phyloP scores from a whole-genome alignment of 345 rosid species.

The Camelina neglecta region DNA sequence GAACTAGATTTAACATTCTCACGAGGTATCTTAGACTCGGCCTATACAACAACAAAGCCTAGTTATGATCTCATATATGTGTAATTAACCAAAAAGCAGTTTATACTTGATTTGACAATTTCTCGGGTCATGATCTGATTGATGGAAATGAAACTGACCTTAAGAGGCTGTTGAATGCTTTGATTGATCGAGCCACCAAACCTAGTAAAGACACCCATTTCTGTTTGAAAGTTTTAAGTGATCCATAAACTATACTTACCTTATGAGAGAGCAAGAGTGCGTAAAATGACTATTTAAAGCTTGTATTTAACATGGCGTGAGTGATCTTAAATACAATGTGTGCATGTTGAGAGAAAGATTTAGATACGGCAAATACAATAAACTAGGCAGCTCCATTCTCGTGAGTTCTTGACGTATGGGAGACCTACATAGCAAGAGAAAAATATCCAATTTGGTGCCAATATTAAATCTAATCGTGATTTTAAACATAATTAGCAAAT shows the following conservation, averaged over 20 bases:
- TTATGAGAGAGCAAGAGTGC: background rate
- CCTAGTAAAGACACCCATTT: background rate
- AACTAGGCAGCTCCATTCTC: background rate
- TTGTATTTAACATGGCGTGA: background rate
- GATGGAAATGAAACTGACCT: background rate
- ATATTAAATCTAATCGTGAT: background rate
- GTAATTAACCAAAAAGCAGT: too few species aligned
- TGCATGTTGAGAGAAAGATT: background rate
- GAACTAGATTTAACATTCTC: constrained; percentile 15
- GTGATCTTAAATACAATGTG: background rate
- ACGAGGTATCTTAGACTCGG: background rate
- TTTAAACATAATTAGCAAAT: too few species aligned
- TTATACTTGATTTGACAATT: background rate
- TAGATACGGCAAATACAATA: background rate
- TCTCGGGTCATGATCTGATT: background rate
- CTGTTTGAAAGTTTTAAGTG: background rate
- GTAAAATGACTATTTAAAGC: background rate
- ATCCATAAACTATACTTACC: background rate
- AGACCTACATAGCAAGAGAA: background rate
- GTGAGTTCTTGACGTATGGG: background rate
- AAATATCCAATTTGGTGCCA: background rate
- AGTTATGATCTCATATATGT: too few species aligned
- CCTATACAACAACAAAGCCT: background rate
- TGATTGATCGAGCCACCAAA: background rate
- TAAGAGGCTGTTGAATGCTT: background rate